Evolutionary conservation across 495 filamentous ascomycete genomes (phyloP).

Genomic region (Penicillium crystallinum): DNA sequence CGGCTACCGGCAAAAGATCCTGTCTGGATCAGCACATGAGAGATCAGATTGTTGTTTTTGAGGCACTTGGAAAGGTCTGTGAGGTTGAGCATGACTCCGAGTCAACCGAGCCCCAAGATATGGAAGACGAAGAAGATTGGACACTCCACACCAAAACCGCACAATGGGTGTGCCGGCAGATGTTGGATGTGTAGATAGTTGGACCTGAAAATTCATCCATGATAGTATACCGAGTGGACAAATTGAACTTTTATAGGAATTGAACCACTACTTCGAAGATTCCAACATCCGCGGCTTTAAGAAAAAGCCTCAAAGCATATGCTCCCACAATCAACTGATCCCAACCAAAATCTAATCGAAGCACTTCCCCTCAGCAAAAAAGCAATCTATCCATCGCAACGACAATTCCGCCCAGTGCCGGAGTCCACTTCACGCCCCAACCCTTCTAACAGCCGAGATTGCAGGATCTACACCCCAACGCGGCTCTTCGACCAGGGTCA

Average conservation of each 20-base stretch:
- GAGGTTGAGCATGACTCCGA: constrained; percentile 2
- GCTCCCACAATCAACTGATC: neutral
- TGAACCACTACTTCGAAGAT: neutral
- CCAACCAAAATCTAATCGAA: neutral
- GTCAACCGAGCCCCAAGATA: constrained; percentile 25
- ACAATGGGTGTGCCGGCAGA: constrained; percentile 60
- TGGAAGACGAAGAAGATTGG: constrained; percentile 44
- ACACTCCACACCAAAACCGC: constrained; percentile 68
- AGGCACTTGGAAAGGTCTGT: constrained; percentile 52
- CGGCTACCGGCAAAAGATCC: constrained; percentile 7
- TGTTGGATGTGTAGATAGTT: constrained; percentile 19
- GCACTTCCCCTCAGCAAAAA: neutral
- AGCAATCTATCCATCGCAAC: neutral
- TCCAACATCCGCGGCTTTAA: no score
- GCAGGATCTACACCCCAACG: constrained; percentile 5
- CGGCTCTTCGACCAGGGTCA: neutral
- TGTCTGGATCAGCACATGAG: constrained; percentile 66
- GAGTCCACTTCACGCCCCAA: neutral
- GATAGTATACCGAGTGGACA: neutral
- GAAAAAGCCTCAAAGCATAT: neutral
- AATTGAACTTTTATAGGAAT: neutral
- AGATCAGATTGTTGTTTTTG: constrained; percentile 79
- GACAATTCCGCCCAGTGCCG: neutral
- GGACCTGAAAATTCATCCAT: neutral
- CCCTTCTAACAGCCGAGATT: constrained; percentile 6